Evolutionary conservation across 257 asterid species (phyloP), one percentile per base, ranked within the genome.

Genomic region (Nicotiana undulata): DNA sequence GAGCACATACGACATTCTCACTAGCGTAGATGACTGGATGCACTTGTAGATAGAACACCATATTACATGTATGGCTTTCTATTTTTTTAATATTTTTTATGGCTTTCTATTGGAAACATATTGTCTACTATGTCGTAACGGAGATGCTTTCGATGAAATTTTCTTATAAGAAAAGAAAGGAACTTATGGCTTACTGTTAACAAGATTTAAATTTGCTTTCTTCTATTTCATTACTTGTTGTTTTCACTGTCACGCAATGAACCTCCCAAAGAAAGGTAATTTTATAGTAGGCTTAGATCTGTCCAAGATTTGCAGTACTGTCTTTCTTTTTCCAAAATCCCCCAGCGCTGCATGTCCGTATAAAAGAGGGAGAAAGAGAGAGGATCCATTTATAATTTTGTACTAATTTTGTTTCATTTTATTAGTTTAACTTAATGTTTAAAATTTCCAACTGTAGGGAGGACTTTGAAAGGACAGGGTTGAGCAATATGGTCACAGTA

Each of bases 401-500:
- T 51, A 51, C 56, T 51, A 4, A 4, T 12, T 4, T 51, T 15
- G 6, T 51, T 72, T 74, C 44, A 49, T 24, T 74, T 22, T 74
- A 3, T 74, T 16, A 72, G 61, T 49, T 81, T 18, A 32, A 72
- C 40, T 63, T 6, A 0, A 40, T 53, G 31, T 37, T 20, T 34
- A 51, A 26, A 63, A 31, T 81, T n/a, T 56, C 80, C 4, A 34
- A n/a, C 51, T 44, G 55, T 85, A 93, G 98, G 88, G 94, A 88
- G 70, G 98, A 96, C 85, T 96, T 96, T 82, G 97, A 89, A 79
- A 91, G 81, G 70, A 93, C 91, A 0, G 98, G 98, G 82, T 82
- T 96, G 89, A 88, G 88, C 82, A 86, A 86, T 86, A 82, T 96
- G 85, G 97, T 96, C 74, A 92, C 95, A 15, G 97, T 96, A 13